These are phyloP conservation scores for Ulota crispa DNA, from an alignment of 225 moss, liverwort and hornwort species.

Conservation along the genomic window DNA sequence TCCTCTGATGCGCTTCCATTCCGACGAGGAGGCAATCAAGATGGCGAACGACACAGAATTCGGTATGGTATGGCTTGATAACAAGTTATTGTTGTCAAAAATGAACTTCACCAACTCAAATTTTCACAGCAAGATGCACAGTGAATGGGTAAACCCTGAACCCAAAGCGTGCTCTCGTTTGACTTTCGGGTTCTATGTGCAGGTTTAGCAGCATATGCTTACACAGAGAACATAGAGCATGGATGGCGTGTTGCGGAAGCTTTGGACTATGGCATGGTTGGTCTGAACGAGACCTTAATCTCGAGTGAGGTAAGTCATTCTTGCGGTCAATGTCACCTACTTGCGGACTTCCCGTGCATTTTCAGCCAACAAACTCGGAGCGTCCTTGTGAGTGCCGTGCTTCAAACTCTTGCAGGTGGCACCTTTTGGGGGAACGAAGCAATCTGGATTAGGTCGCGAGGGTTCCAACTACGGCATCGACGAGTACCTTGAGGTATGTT, in stretches of 20 bases:
- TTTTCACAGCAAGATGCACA: not conserved
- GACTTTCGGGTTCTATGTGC: conserved; percentile 20
- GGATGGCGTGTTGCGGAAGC: conserved; percentile 97
- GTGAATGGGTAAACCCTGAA: not conserved
- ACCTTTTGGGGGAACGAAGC: conserved; percentile 92
- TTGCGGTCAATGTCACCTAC: not conserved
- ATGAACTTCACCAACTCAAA: not conserved
- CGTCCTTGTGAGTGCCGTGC: not conserved
- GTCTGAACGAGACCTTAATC: conserved; percentile 88
- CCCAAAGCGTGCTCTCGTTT: not conserved
- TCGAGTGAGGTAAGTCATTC: conserved; percentile 76
- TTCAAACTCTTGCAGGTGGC: conserved; percentile 64
- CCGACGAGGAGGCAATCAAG: conserved; percentile 81
- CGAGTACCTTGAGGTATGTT: conserved; percentile 84
- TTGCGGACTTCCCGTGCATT: not conserved
- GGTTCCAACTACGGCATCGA: conserved; percentile 96
- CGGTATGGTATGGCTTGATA: conserved; percentile 55
- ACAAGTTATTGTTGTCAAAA: not conserved
- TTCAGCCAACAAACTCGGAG: not conserved
- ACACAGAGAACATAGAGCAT: conserved; percentile 88
- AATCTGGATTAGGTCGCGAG: conserved; percentile 92
- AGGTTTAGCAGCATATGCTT: conserved; percentile 92
- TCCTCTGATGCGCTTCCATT: conserved; percentile 85
- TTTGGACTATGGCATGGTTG: conserved; percentile 98
- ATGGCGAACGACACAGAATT: conserved; percentile 90